phyloP scores from a whole-genome alignment of 495 filamentous ascomycete genomes.

The Diplogelasinospora grovesii region DNA sequence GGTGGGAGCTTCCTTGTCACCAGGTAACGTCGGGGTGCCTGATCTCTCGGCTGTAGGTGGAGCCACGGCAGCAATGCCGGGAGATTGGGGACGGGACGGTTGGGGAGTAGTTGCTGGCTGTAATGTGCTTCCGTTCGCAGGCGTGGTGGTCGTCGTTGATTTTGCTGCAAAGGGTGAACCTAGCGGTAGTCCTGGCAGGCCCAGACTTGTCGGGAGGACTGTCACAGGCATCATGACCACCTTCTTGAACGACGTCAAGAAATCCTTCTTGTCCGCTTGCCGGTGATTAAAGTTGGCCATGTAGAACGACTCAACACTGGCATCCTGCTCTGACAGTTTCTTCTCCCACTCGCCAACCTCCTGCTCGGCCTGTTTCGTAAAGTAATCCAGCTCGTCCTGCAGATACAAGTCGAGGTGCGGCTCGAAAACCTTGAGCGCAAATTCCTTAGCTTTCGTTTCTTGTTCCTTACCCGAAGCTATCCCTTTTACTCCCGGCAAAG shows the following conservation, averaged over 20 bases:
- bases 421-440: conserved; percentile 71
- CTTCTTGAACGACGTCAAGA: conserved; percentile 94
- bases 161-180: conserved; percentile 33
- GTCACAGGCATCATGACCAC: conserved; percentile 98
- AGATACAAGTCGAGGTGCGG: conserved; percentile 90
- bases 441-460: conserved; percentile 46
- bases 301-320: conserved; percentile 83
- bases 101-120: conserved; percentile 22
- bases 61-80: conserved; percentile 18
- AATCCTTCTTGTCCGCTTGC: conserved; percentile 93
- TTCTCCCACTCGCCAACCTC: conserved; percentile 84
- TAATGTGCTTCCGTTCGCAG: conserved; percentile 18
- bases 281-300: conserved; percentile 84
- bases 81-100: conserved; percentile 44
- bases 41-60: conserved; percentile 19
- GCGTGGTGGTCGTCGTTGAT: conserved; percentile 19
- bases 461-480: conserved; percentile 15
- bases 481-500: conserved; percentile 46
- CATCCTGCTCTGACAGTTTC: conserved; percentile 84
- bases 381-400: conserved; percentile 83
- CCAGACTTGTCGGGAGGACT: conserved; percentile 54
- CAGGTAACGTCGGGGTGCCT: conserved; percentile 45
- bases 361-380: conserved; percentile 64
- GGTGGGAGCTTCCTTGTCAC: conserved; percentile 62
- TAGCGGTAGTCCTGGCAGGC: conserved; percentile 45